These are phyloP conservation scores for Cymodocea nodosa DNA, from an alignment of 116 monocot genomes.

Conservation along the genomic window DNA sequence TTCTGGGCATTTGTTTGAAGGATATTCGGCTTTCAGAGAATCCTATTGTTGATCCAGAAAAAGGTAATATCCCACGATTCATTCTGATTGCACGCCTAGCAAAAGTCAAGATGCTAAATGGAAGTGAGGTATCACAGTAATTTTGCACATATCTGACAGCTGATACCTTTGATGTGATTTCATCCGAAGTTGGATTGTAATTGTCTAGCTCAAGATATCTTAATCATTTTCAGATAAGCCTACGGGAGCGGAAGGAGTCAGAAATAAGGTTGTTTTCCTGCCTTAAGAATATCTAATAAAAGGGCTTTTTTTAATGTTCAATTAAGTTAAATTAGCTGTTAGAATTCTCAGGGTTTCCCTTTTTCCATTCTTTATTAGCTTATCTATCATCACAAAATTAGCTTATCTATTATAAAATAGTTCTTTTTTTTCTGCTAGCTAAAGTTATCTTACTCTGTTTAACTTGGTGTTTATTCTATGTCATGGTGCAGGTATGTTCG, in stretches of 20 bases:
- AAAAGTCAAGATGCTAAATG: constrained; percentile 80
- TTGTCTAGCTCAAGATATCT: background rate
- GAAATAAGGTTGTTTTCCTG: constrained; percentile 59
- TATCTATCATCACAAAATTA: background rate
- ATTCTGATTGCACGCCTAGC: constrained; percentile 68
- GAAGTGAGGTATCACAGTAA: constrained; percentile 69
- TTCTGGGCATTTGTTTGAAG: constrained; percentile 24
- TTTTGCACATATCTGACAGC: background rate
- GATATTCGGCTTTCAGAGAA: constrained; percentile 92
- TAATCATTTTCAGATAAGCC: constrained; percentile 36
- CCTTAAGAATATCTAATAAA: background rate
- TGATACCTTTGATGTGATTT: constrained; percentile 1
- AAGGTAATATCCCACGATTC: constrained; percentile 79
- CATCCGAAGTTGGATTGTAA: background rate
- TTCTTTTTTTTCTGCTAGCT: background rate
- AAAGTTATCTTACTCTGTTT: background rate
- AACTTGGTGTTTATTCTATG: background rate
- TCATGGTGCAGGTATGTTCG: constrained; percentile 62
- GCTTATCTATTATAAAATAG: background rate
- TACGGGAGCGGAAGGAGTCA: constrained; percentile 77
- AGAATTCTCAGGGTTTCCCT: background rate
- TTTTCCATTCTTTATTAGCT: background rate
- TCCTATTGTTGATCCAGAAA: constrained; percentile 69
- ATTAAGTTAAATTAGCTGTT: background rate
- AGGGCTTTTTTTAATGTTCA: background rate